Conservation (phyloP, 1,284 basidiomycete genomes). For the Sphagnurus paluster region DNA sequence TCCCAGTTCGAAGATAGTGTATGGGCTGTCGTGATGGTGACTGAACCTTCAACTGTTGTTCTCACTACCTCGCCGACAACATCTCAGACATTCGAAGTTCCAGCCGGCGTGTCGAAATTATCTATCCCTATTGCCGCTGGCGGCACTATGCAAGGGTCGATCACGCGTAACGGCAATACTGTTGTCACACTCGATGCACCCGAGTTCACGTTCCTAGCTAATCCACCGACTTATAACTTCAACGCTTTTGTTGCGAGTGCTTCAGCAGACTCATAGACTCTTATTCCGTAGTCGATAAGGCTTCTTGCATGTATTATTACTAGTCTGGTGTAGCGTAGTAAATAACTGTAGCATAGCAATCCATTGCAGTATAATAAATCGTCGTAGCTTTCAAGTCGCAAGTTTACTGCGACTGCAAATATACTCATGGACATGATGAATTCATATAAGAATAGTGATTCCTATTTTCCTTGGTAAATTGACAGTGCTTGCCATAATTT, state of each 20-base stretch:
- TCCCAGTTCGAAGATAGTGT: conserved; percentile 47
- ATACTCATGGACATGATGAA: too few species aligned
- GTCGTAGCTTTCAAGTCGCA: too few species aligned
- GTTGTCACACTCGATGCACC: conserved; percentile 51
- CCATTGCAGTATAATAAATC: too few species aligned
- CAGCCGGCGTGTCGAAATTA: conserved; percentile 67
- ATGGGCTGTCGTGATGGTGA: conserved; percentile 70
- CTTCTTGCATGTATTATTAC: too few species aligned
- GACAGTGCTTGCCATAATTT: too few species aligned
- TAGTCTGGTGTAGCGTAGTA: too few species aligned
- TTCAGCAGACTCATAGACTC: conserved; percentile 16
- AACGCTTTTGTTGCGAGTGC: conserved; percentile 60
- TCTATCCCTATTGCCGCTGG: conserved; percentile 59
- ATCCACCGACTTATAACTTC: conserved; percentile 60
- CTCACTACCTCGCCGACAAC: conserved; percentile 31
- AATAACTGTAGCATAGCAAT: too few species aligned
- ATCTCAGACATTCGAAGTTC: conserved; percentile 31
- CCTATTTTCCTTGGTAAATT: too few species aligned
- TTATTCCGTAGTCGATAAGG: too few species aligned
- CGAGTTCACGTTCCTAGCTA: conserved; percentile 52
- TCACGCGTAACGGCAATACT: conserved; percentile 53
- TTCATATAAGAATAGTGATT: too few species aligned
- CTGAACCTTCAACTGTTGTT: conserved; percentile 40
- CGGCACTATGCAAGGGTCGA: conserved; percentile 57
- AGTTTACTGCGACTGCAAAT: too few species aligned